Conservation (phyloP, 2,329 filamentous ascomycete genomes). For the Pseudogymnoascus sp. region DNA sequence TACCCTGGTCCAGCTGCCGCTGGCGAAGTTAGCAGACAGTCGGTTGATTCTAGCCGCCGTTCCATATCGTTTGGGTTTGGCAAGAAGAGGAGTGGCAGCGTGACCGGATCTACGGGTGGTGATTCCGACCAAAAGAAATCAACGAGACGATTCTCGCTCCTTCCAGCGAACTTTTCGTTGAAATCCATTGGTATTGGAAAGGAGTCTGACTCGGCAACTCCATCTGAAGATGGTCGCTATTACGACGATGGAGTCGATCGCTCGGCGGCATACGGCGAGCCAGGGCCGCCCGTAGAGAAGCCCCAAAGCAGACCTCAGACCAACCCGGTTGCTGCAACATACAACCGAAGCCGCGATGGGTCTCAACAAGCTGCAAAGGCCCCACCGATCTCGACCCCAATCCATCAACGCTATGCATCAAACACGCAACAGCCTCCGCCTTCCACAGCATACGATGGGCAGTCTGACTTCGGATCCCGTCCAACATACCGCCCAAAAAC, state of each 20-base stretch:
- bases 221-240: slow-evolving; percentile 19
- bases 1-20: slow-evolving; percentile 67
- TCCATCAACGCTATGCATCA: slow-evolving; percentile 36
- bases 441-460: neutral
- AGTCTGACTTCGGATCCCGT: slow-evolving; percentile 13
- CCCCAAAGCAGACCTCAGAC: neutral
- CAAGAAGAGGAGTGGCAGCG: slow-evolving; percentile 63
- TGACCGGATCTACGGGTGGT: slow-evolving; percentile 44
- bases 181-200: slow-evolving; percentile 55
- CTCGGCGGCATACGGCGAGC: slow-evolving; percentile 19
- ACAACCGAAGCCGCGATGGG: slow-evolving; percentile 23
- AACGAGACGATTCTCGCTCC: slow-evolving; percentile 61
- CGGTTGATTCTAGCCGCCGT: slow-evolving; percentile 65
- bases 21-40: slow-evolving; percentile 40
- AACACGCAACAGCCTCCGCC: neutral
- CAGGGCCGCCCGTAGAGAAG: neutral
- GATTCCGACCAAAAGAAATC: slow-evolving; percentile 43
- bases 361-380: slow-evolving; percentile 31
- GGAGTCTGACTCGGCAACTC: slow-evolving; percentile 30
- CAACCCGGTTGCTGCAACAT: slow-evolving; percentile 11
- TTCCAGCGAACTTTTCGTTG: slow-evolving; percentile 56
- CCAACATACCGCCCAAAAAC: slow-evolving; percentile 33
- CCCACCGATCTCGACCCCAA: slow-evolving; percentile 32
- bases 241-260: slow-evolving; percentile 20
- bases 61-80: slow-evolving; percentile 63